Evolutionary conservation across 2,329 filamentous ascomycete genomes (phyloP), one percentile per base, ranked within the genome.

Genomic region (Aspergillus sp.): DNA sequence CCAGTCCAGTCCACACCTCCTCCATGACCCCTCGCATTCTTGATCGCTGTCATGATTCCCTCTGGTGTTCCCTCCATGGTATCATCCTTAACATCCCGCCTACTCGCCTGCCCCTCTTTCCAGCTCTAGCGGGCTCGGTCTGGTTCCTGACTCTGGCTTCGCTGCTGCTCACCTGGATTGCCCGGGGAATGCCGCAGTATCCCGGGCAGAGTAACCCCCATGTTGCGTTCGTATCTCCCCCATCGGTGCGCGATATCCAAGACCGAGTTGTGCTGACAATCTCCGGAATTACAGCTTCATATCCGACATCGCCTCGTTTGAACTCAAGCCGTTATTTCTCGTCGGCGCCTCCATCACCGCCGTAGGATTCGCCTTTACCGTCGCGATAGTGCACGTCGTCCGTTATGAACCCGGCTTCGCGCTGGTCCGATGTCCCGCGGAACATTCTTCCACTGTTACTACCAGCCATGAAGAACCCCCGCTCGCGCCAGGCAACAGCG

Each of bases 241-340:
- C 6, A 2, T 4, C 10, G 18, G 18, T 29, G 32, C 16, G 18
- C 42, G n/a, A 46, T 9, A 22, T 11, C 11, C 45, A 47, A 24
- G 36, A 14, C 16, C 6, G 36, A n/a, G 36, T 9, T 4, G 16
- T n/a, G 36, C 36, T 42, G 36, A 42, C 22, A 2, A 16, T 11
- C 7, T 32, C 7, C n/a, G 49, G 36, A 18, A 16, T 6, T 42
- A 14, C 36, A 67, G 65, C 24, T 67, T 67, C 50, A 66, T 67
- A 26, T 67, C 65, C 10, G 65, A 67, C 31, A 66, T 67, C 11
- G 65, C 65, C 2, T 65, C 65, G 9, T 67, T 66, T 36, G 64
- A 67, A 46, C 45, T 66, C 5, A 67, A 66, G 20, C 63, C 65
- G 20, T 57, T 67, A n/a, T 67, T 67, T 22, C 62, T 67, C 4